Conservation (phyloP, 1,284 basidiomycete genomes). For the Austroboletus novae-zelandiae region DNA sequence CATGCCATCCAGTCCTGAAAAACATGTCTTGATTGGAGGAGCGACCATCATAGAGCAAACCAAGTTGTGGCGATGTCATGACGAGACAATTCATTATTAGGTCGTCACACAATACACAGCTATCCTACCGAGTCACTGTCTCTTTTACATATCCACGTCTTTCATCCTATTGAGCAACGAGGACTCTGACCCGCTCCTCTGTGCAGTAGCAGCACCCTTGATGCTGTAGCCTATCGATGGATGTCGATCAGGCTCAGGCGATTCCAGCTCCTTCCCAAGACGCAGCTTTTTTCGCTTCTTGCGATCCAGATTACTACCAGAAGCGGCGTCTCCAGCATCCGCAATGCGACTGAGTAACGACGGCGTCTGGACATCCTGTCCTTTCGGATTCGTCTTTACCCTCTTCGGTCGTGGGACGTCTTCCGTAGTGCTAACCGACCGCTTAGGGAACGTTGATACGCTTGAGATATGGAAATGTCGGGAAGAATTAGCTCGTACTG, state of each 20-base stretch:
- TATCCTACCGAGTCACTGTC: slow-evolving; percentile 16
- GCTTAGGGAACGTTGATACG: slow-evolving; percentile 20
- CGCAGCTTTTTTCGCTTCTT: slow-evolving; percentile 23
- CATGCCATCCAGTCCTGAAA: slow-evolving; percentile 7
- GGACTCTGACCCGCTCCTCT: slow-evolving; percentile 14
- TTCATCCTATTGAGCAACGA: slow-evolving; percentile 48
- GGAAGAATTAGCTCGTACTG: slow-evolving; percentile 12
- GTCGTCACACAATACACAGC: slow-evolving; percentile 10
- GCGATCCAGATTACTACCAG: slow-evolving; percentile 12
- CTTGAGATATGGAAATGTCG: slow-evolving; percentile 6
- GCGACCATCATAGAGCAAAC: neutral
- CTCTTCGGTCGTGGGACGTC: slow-evolving; percentile 21
- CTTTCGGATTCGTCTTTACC: slow-evolving; percentile 17
- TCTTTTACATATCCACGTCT: slow-evolving; percentile 17
- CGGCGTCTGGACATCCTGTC: slow-evolving; percentile 19
- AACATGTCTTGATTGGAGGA: slow-evolving; percentile 3
- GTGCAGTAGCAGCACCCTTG: slow-evolving; percentile 50
- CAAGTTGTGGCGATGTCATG: neutral
- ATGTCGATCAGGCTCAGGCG: slow-evolving; percentile 32
- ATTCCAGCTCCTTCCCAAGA: slow-evolving; percentile 11
- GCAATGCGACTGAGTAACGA: slow-evolving; percentile 34
- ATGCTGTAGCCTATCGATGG: slow-evolving; percentile 47
- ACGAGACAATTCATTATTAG: slow-evolving; percentile 5
- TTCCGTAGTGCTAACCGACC: slow-evolving; percentile 21
- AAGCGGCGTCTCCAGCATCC: slow-evolving; percentile 22